phyloP scores from a whole-genome alignment of 768 basidiomycete species.

The Pleurotus cornucopiae region DNA sequence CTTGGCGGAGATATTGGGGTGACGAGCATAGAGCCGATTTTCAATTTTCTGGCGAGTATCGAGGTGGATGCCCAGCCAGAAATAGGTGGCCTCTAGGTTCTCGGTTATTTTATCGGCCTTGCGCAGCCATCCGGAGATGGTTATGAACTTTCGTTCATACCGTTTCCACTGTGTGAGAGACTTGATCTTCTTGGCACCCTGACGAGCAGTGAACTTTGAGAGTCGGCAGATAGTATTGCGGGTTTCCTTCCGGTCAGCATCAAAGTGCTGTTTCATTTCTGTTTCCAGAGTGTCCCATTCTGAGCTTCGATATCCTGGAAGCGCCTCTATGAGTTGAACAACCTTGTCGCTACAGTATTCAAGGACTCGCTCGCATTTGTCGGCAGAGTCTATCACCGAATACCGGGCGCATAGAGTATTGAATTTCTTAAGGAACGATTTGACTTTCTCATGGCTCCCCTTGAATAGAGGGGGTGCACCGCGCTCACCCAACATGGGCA shows the following conservation, averaged over 20 bases:
- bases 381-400: neutral
- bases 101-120: conserved; percentile 9
- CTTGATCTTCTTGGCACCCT: neutral
- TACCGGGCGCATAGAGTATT: neutral
- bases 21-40: neutral
- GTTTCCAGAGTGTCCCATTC: conserved; percentile 1
- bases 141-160: conserved; percentile 8
- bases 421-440: neutral
- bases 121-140: conserved; percentile 12
- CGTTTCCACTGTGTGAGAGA: conserved; percentile 6
- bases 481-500: neutral
- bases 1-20: neutral
- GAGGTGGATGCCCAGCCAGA: conserved; percentile 10
- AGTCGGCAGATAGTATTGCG: neutral
- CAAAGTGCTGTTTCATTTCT: neutral
- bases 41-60: neutral
- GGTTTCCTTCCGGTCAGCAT: neutral
- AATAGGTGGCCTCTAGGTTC: conserved; percentile 7
- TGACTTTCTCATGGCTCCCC: neutral
- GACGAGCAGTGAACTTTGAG: neutral
- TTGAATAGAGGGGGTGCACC: conserved; percentile 1
- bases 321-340: neutral
- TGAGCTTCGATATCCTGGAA: neutral
- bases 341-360: neutral
- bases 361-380: neutral